These are phyloP conservation scores for Metarhizium brunneum DNA, from an alignment of 2,329 filamentous ascomycete species.

Conservation along the genomic window DNA sequence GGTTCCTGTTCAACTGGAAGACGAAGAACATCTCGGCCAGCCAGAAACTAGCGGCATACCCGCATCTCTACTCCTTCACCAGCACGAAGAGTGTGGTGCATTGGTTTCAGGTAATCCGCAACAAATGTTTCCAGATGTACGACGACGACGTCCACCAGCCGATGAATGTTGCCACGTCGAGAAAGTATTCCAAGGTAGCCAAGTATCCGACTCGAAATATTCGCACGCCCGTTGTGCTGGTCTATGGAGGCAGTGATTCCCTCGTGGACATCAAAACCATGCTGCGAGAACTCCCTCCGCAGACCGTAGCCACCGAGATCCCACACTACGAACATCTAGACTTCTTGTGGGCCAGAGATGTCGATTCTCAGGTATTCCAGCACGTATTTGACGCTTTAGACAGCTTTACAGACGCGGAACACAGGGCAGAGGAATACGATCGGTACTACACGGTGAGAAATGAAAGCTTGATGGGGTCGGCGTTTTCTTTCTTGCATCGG, in stretches of 20 bases:
- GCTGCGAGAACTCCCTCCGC: conserved; percentile 75
- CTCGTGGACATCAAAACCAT: conserved; percentile 90
- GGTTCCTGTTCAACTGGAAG: conserved; percentile 84
- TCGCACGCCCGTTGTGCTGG: conserved; percentile 84
- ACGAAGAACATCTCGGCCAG: conserved; percentile 72
- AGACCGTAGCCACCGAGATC: conserved; percentile 79
- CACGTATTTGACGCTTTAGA: conserved; percentile 87
- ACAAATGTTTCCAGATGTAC: conserved; percentile 95
- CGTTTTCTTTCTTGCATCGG: conserved; percentile 16
- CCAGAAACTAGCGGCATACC: conserved; percentile 92
- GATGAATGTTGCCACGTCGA: conserved; percentile 58
- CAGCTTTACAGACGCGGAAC: conserved; percentile 51
- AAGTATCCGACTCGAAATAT: conserved; percentile 97
- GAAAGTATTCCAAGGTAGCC: conserved; percentile 90
- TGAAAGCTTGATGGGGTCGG: conserved; percentile 36
- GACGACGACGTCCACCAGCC: conserved; percentile 85
- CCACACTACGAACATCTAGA: conserved; percentile 94
- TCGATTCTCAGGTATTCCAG: conserved; percentile 75
- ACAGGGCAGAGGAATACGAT: conserved; percentile 52
- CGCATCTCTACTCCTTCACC: conserved; percentile 92
- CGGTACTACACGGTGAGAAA: conserved; percentile 44
- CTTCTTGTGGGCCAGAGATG: conserved; percentile 87
- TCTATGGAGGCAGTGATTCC: conserved; percentile 91
- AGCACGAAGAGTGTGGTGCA: conserved; percentile 96
- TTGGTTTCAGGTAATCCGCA: conserved; percentile 99